Evolutionary conservation across 2,329 filamentous ascomycete genomes (phyloP), one percentile per base, ranked within the genome.

Genomic region (Fusarium sublunatum): DNA sequence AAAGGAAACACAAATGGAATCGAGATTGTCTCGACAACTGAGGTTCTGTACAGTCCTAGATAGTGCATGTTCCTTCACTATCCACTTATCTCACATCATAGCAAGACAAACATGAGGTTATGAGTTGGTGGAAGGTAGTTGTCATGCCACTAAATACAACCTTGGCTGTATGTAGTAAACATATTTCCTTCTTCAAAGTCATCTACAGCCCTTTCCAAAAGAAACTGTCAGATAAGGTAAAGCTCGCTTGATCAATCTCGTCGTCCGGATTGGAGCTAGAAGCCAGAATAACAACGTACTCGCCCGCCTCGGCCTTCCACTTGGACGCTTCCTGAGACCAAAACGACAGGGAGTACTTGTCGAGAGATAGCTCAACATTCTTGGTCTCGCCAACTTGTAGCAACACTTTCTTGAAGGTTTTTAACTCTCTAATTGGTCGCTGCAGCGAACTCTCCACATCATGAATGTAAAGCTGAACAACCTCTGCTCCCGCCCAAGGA

Each of bases 281-380:
- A 4, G 66, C 67, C 13, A 69, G 10, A 8, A 69, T 69, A 2
- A 64, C 31, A 1, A 34, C 32, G 39, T 68, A 69, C 10, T 56
- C 48, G 6, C 66, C 67, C 6, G 55, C 64, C 24, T 67, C 64
- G 6, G 64, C 64, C 9, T 67, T 62, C 64, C 64, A 67, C 11
- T 45, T 58, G 1, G 49, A 61, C 8, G 8, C 19, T 7, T 67
- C 64, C 34, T 67, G 64, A 0, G 50, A 61, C 64, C 64, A 67
- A 2, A 67, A 65, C 0, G 64, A 67, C 10, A 67, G 2, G 0
- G 64, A 67, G 24, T 67, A 67, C 8, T 67, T 67, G 2, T 67
- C 64, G 4, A 67, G 49, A 5, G 22, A 47, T 7, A 67, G 8
- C 1, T 38, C 19, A 6, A 53, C 52, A 0, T 22, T 44, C 34